Conservation (phyloP, 495 filamentous ascomycete genomes). For the Umbilicaria muhlenbergii region DNA sequence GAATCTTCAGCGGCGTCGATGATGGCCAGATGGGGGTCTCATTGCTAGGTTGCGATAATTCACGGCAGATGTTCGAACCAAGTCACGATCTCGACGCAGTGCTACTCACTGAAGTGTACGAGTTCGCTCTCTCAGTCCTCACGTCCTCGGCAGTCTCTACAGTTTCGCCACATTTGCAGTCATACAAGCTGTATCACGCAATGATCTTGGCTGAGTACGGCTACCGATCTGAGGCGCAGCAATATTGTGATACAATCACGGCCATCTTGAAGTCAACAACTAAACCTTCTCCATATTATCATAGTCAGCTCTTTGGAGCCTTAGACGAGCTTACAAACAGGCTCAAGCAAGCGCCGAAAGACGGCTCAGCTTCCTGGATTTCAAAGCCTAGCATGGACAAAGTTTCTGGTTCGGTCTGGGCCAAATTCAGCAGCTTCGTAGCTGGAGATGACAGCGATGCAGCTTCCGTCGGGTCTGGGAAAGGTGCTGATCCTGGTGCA, state of each 20-base stretch:
- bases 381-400: slow-evolving; percentile 90
- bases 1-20: slow-evolving; percentile 66
- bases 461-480: slow-evolving; percentile 39
- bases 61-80: slow-evolving; percentile 44
- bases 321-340: slow-evolving; percentile 75
- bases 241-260: slow-evolving; percentile 79
- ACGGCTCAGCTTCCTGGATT: slow-evolving; percentile 59
- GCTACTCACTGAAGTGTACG: slow-evolving; percentile 82
- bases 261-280: slow-evolving; percentile 69
- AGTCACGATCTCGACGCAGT: slow-evolving; percentile 69
- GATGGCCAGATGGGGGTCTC: slow-evolving; percentile 65
- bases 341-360: slow-evolving; percentile 68
- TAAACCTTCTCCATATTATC: slow-evolving; percentile 68
- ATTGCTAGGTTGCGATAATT: slow-evolving; percentile 71
- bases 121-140: slow-evolving; percentile 61
- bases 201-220: slow-evolving; percentile 71
- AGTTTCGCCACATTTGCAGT: slow-evolving; percentile 68
- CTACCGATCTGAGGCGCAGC: slow-evolving; percentile 62
- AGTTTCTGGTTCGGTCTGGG: slow-evolving; percentile 75
- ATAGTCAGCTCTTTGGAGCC: slow-evolving; percentile 50
- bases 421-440: slow-evolving; percentile 86
- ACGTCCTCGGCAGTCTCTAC: slow-evolving; percentile 34
- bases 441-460: slow-evolving; percentile 71
- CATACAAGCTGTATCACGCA: slow-evolving; percentile 82
- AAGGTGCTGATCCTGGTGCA: slow-evolving; percentile 37